Base-by-base conservation (phyloP, 2,329 filamentous ascomycete species). In the Arthroderma uncinatum region DNA sequence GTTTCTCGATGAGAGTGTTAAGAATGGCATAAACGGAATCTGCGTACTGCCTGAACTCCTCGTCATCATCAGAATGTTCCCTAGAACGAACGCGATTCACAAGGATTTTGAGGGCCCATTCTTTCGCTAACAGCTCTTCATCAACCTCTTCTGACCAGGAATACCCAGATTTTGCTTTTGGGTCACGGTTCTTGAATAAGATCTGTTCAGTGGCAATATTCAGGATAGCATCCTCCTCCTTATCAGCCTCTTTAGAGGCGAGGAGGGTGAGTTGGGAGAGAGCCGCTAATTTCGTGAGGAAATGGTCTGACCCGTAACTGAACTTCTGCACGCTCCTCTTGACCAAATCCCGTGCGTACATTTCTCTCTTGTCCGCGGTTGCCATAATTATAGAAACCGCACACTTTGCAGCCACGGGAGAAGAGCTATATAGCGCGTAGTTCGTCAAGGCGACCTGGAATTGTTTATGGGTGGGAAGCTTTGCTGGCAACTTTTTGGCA, bases 341-440 rank as follows among this genome's bases (percentile, higher is more conserved):
- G 6, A 96, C 73, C 9, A 98, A 79, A 64, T 94, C 90, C 55
- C 86, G 90, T 6, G 89, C 88, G 59, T 89, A 87, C 74, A 94
- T 86, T 66, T 91, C 86, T 69, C 89, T 93, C 63, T 82, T 82
- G 54, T 91, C 83, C 21, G 83, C 78, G 8, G 84, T 85, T 36
- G 87, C 84, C 71, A 95, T 82, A 56, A 98, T 78, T 62, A 98
- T 90, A 28, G 89, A 91, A 53, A 97, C 84, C 0, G 93, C 93
- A 73, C 97, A 90, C 71, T 98, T 98, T 21, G 92, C 89, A 7
- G 89, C 87, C 67, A 85, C 85, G 9, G 88, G 81, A 1, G 91
- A 92, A 23, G 81, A 81, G 21, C 92, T 92, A 66, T 88, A 87
- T 19, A 92, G 78, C 1, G 91, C 88, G 70, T 93, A 97, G 64